These are phyloP conservation scores for Saccharomycopsis fodiens DNA, from an alignment of 805 yeast genomes.

Conservation along the genomic window DNA sequence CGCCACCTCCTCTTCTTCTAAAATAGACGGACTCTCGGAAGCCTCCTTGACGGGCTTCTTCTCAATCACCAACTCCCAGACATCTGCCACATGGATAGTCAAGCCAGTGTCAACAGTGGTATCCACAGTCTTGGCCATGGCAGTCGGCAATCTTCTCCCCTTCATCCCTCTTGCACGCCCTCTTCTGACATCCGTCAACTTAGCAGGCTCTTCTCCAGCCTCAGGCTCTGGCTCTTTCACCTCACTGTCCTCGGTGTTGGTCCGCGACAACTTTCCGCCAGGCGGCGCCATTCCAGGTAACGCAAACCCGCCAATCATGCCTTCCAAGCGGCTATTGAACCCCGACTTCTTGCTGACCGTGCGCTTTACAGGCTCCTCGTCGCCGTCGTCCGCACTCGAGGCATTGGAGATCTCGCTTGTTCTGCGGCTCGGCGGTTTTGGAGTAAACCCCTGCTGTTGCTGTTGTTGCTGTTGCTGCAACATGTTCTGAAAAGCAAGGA, in stretches of 20 bases:
- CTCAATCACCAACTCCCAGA: constrained; percentile 13
- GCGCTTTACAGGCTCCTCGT: not conserved
- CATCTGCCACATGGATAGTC: constrained; percentile 8
- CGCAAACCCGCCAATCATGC: constrained; percentile 39
- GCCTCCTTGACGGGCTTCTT: not conserved
- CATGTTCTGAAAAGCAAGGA: constrained; percentile 79
- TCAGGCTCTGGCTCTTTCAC: constrained; percentile 8
- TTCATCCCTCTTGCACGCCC: constrained; percentile 50
- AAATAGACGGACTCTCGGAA: not conserved
- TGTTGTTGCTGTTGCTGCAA: constrained; percentile 44
- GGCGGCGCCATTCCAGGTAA: constrained; percentile 40
- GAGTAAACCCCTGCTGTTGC: constrained; percentile 22
- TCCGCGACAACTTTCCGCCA: constrained; percentile 24
- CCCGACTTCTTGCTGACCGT: constrained; percentile 29
- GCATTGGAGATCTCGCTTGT: not conserved
- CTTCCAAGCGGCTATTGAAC: constrained; percentile 54
- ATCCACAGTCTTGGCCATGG: constrained; percentile 14
- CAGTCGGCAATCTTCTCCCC: constrained; percentile 19
- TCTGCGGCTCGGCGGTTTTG: constrained; percentile 5
- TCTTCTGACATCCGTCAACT: constrained; percentile 32
- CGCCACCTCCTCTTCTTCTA: constrained; percentile 1
- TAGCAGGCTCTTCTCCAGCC: constrained; percentile 5
- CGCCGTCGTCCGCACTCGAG: constrained; percentile 4
- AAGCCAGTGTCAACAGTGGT: constrained; percentile 1
- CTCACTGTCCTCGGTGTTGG: constrained; percentile 1